Evolutionary conservation across 169 alveolate genomes (phyloP).

Genomic region (Eimeria maxima): DNA sequence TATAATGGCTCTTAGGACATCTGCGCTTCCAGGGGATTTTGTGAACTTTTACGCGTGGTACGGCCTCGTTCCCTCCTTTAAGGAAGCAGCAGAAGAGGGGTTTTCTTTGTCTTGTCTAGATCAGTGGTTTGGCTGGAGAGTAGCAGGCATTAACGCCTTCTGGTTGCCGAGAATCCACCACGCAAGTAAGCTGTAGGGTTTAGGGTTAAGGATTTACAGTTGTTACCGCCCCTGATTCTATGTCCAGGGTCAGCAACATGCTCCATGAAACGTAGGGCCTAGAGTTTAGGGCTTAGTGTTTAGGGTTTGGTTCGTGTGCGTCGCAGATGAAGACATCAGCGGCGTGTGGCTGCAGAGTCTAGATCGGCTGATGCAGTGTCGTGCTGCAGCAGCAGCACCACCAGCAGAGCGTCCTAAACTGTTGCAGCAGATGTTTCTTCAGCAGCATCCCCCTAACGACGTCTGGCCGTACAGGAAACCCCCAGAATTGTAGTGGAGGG

Average conservation of each 20-base stretch:
- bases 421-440: slow-evolving; percentile 4
- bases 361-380: slow-evolving; percentile 47
- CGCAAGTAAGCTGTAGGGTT: slow-evolving; percentile 48
- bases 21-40: slow-evolving; percentile 73
- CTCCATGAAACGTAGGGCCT: background rate
- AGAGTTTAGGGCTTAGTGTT: background rate
- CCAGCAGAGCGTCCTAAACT: background rate
- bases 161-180: slow-evolving; percentile 51
- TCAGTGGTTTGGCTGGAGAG: slow-evolving; percentile 70
- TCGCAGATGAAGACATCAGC: slow-evolving; percentile 8
- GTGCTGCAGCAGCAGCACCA: slow-evolving; percentile 29
- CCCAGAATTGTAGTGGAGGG: background rate
- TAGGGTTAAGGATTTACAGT: background rate
- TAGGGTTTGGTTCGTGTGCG: background rate
- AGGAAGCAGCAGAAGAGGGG: background rate
- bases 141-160: slow-evolving; percentile 61
- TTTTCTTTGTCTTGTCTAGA: slow-evolving; percentile 36
- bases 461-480: slow-evolving; percentile 20
- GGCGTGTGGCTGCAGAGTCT: slow-evolving; percentile 31
- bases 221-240: background rate
- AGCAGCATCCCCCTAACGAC: slow-evolving; percentile 34
- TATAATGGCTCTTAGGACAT: slow-evolving; percentile 52
- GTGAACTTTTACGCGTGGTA: slow-evolving; percentile 57
- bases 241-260: background rate
- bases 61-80: slow-evolving; percentile 61